These are phyloP conservation scores for Scalesia atractyloides DNA, from an alignment of 129 eudicot species.

Conservation along the genomic window DNA sequence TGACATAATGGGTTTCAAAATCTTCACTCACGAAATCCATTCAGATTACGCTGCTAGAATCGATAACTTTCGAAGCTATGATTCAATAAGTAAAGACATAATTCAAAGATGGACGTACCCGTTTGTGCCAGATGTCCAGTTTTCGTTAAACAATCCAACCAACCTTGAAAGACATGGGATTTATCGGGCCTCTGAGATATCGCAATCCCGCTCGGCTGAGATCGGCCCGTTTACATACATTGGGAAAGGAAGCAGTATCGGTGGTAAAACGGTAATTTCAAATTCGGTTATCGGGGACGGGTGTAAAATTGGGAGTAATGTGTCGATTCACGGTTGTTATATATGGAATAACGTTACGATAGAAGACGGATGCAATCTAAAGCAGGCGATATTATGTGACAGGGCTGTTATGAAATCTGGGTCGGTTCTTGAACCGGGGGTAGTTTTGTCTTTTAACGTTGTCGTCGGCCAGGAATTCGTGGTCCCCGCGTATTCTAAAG, in stretches of 20 bases:
- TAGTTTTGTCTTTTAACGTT: constrained; percentile 77
- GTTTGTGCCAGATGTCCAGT: constrained; percentile 85
- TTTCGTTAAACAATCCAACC: constrained; percentile 44
- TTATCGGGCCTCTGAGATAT: constrained; percentile 68
- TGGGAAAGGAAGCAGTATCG: constrained; percentile 69
- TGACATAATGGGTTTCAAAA: constrained; percentile 93
- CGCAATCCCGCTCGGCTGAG: constrained; percentile 63
- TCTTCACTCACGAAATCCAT: constrained; percentile 85
- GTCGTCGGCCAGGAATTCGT: constrained; percentile 64
- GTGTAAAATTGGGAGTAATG: constrained; percentile 79
- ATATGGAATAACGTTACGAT: constrained; percentile 81
- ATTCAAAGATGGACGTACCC: constrained; percentile 99
- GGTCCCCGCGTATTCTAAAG: constrained; percentile 93
- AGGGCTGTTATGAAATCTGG: constrained; percentile 76
- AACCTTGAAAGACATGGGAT: constrained; percentile 78
- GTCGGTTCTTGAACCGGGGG: constrained; percentile 82
- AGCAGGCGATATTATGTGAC: constrained; percentile 82
- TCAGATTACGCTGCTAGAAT: constrained; percentile 93
- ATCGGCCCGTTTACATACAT: constrained; percentile 80
- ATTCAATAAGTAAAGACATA: constrained; percentile 85
- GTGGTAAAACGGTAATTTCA: constrained; percentile 58
- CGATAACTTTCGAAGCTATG: constrained; percentile 87
- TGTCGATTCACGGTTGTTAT: constrained; percentile 82
- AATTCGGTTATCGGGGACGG: constrained; percentile 88
- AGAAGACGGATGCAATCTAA: constrained; percentile 78